phyloP scores from a whole-genome alignment of 2,329 filamentous ascomycete species.

The Colletotrichum tamarilloi region DNA sequence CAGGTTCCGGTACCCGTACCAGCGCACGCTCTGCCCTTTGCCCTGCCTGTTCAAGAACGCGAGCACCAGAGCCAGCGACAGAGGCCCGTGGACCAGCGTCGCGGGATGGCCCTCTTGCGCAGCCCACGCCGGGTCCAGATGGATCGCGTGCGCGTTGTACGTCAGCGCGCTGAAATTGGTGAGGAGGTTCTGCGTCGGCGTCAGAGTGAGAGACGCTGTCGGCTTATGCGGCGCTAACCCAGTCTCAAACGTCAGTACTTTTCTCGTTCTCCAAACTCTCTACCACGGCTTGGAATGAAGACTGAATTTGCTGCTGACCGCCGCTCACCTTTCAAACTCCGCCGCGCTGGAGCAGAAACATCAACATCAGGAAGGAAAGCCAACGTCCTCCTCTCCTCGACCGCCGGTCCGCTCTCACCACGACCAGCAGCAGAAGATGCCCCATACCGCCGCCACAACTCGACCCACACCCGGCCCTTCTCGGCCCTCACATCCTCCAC shows the following conservation, averaged over 20 bases:
- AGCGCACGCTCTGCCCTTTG: slow-evolving; percentile 52
- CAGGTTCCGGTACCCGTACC: slow-evolving; percentile 83
- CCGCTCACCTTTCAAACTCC: slow-evolving; percentile 44
- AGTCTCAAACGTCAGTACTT: background rate
- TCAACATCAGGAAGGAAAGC: slow-evolving; percentile 59
- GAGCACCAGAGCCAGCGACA: slow-evolving; percentile 82
- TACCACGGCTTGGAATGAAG: background rate
- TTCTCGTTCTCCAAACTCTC: background rate
- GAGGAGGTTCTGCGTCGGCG: slow-evolving; percentile 76
- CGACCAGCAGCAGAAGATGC: slow-evolving; percentile 3
- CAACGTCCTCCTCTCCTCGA: slow-evolving; percentile 61
- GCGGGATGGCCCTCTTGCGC: slow-evolving; percentile 78
- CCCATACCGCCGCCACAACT: slow-evolving; percentile 60
- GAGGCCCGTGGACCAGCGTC: slow-evolving; percentile 87
- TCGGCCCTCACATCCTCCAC: slow-evolving; percentile 51
- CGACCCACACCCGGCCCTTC: slow-evolving; percentile 58
- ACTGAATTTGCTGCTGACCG: background rate
- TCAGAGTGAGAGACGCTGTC: slow-evolving; percentile 60
- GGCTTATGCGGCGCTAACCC: slow-evolving; percentile 45
- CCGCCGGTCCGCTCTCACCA: slow-evolving; percentile 39
- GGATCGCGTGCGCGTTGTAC: slow-evolving; percentile 92
- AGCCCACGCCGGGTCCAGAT: slow-evolving; percentile 81
- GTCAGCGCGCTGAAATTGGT: slow-evolving; percentile 93
- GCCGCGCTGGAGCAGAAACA: slow-evolving; percentile 30
- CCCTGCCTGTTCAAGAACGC: slow-evolving; percentile 61